phyloP scores from a whole-genome alignment of 2,329 filamentous ascomycete species.

The Cladosporium sp. region DNA sequence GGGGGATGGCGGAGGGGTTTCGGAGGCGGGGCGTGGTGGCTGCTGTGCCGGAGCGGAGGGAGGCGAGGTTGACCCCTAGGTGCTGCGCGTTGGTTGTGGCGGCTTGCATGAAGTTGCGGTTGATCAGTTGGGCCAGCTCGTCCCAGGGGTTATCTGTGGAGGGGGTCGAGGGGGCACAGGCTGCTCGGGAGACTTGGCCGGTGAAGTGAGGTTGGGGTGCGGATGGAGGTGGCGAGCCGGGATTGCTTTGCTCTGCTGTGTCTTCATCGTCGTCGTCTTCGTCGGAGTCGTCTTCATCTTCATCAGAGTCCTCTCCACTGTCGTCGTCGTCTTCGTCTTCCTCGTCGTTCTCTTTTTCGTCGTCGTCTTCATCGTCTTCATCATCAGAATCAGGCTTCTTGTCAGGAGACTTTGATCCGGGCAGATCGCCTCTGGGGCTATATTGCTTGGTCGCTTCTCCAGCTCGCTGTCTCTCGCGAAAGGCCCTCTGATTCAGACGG shows the following conservation, averaged over 20 bases:
- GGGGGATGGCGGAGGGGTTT: conserved; percentile 12
- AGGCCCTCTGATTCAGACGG: conserved; percentile 29
- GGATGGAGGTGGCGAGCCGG: conserved; percentile 1
- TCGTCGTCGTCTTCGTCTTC: conserved; percentile 6
- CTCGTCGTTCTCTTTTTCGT: not conserved
- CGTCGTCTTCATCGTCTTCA: not conserved
- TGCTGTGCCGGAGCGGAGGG: conserved; percentile 18
- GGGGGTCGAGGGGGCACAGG: conserved; percentile 2
- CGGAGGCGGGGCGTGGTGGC: conserved; percentile 17
- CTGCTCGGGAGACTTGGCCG: not conserved
- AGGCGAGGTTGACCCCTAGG: conserved; percentile 19
- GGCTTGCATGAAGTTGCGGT: conserved; percentile 27
- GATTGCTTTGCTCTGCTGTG: conserved; percentile 6
- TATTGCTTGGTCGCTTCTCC: conserved; percentile 24
- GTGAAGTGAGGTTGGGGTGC: conserved; percentile 1
- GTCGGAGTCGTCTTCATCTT: conserved; percentile 1
- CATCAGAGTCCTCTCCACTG: not conserved
- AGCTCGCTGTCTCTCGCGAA: conserved; percentile 27
- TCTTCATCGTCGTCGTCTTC: not conserved
- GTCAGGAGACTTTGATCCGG: conserved; percentile 3
- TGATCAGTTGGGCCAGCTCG: conserved; percentile 28
- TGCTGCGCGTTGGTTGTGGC: conserved; percentile 22
- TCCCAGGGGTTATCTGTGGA: conserved; percentile 21
- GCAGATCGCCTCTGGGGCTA: conserved; percentile 16
- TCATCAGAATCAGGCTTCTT: not conserved